Percentiles rank a stretch among this genome's conserved stretches.
Conservation (phyloP, 2,329 filamentous ascomycete species). For the Stylonectria norvegica region DNA sequence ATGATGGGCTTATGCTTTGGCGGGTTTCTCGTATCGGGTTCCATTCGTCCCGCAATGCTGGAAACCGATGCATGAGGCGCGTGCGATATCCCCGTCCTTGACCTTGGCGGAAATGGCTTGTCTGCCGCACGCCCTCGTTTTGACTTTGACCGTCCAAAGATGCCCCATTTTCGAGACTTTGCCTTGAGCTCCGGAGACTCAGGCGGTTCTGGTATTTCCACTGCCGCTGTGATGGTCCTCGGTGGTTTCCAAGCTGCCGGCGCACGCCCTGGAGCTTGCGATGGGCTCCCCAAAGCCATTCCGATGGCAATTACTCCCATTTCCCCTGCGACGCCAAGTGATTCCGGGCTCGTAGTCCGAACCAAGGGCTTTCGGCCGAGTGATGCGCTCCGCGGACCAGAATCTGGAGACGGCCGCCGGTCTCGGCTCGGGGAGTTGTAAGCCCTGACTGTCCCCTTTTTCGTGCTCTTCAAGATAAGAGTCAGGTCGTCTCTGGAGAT, state of each 20-base stretch:
- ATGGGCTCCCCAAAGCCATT: conserved; percentile 70
- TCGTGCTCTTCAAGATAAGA: conserved; percentile 26
- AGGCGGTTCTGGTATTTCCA: conserved; percentile 14
- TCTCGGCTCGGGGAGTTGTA: conserved; percentile 42
- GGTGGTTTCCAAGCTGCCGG: conserved; percentile 30
- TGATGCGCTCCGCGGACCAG: conserved; percentile 34
- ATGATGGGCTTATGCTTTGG: conserved; percentile 44
- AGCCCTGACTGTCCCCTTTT: conserved; percentile 34
- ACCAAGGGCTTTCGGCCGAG: conserved; percentile 31
- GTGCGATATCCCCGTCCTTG: conserved; percentile 24
- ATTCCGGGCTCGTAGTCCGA: conserved; percentile 43
- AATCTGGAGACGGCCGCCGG: conserved; percentile 42
- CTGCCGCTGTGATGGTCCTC: conserved; percentile 22
- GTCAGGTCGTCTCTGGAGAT: conserved; percentile 44
- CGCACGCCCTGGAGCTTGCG: conserved; percentile 34
- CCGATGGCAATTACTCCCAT: conserved; percentile 54
- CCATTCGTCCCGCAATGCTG: conserved; percentile 10
- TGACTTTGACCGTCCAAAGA: conserved; percentile 47
- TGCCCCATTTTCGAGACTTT: conserved; percentile 55
- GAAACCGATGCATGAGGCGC: conserved; percentile 19
- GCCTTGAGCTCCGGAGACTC: conserved; percentile 30
- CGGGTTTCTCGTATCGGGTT: conserved; percentile 11
- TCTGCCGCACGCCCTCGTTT: conserved; percentile 26
- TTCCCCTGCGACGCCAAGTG: conserved; percentile 33
- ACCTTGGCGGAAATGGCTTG: conserved; percentile 18